These are phyloP conservation scores for Verbascum thapsus DNA, from an alignment of 257 asterid genomes.

Conservation along the genomic window DNA sequence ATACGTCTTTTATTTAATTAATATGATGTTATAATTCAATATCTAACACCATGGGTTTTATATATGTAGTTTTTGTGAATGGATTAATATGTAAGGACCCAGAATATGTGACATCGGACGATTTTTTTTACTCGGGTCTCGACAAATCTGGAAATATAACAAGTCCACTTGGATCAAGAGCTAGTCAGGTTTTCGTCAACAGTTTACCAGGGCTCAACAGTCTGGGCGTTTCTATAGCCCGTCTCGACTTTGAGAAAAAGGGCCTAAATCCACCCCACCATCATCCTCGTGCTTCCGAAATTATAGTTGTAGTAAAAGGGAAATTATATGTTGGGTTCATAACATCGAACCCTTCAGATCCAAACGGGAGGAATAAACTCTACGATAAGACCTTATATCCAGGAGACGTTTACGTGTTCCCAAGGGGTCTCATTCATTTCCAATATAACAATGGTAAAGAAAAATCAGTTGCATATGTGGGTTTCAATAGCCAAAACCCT, in stretches of 20 bases:
- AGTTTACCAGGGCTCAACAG: constrained; percentile 32
- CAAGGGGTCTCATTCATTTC: constrained; percentile 35
- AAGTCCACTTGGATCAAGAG: background rate
- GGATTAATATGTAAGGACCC: background rate
- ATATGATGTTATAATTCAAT: too few relatives aligned
- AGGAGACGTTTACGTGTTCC: constrained; percentile 30
- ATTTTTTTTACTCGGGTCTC: background rate
- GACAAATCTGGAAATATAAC: constrained; percentile 1
- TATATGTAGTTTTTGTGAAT: too few relatives aligned
- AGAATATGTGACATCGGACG: background rate
- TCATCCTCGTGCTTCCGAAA: constrained; percentile 32
- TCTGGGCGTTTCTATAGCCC: constrained; percentile 29
- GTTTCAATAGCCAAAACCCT: constrained; percentile 36
- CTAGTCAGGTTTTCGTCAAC: background rate
- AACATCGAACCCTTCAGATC: constrained; percentile 28
- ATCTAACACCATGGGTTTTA: too few relatives aligned
- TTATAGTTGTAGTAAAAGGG: constrained; percentile 27
- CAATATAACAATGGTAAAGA: constrained; percentile 24
- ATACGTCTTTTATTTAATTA: too few relatives aligned
- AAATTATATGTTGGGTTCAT: constrained; percentile 30
- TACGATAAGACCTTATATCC: constrained; percentile 9
- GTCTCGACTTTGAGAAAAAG: constrained; percentile 22
- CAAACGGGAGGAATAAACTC: constrained; percentile 24
- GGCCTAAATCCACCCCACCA: constrained; percentile 34
- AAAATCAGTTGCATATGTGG: constrained; percentile 18